A percentile compares a stretch with the other conserved stretches of the same genome.
Evolutionary conservation across 306 rosid genomes (phyloP).

Genomic region (Quercus wislizeni): DNA sequence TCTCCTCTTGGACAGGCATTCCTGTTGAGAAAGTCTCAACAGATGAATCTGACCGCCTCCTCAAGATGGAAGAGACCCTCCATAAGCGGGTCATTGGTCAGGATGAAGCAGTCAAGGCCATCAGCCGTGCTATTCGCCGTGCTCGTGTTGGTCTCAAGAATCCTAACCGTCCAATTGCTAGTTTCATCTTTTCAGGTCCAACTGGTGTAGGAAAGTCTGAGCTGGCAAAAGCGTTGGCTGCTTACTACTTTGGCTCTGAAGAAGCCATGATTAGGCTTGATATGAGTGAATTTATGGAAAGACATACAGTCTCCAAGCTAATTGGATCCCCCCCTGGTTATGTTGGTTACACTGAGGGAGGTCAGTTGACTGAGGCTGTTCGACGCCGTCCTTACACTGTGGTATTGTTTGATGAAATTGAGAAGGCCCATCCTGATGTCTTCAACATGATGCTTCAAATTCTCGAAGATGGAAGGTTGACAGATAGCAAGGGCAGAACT

Average conservation of each 20-base stretch:
- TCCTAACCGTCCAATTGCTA: slow-evolving; percentile 94
- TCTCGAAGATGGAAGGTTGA: slow-evolving; percentile 90
- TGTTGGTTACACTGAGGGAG: slow-evolving; percentile 96
- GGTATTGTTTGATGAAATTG: slow-evolving; percentile 91
- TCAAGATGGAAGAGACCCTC: slow-evolving; percentile 96
- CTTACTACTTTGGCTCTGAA: slow-evolving; percentile 93
- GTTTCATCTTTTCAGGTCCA: slow-evolving; percentile 97
- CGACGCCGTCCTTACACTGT: slow-evolving; percentile 95
- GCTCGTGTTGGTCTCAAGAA: slow-evolving; percentile 96
- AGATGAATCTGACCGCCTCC: slow-evolving; percentile 94
- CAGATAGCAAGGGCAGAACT: slow-evolving; percentile 95
- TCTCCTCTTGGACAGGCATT: slow-evolving; percentile 91
- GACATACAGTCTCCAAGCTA: slow-evolving; percentile 92
- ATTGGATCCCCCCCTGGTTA: slow-evolving; percentile 98
- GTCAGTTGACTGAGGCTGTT: slow-evolving; percentile 96
- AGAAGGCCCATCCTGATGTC: slow-evolving; percentile 96
- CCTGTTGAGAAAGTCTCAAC: slow-evolving; percentile 94
- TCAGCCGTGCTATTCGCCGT: slow-evolving; percentile 88
- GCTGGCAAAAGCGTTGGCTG: slow-evolving; percentile 84
- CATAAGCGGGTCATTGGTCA: slow-evolving; percentile 87
- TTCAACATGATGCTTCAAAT: slow-evolving; percentile 99
- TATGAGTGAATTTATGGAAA: slow-evolving; percentile 98
- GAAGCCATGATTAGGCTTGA: slow-evolving; percentile 98
- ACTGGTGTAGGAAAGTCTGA: slow-evolving; percentile 99
- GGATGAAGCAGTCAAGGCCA: slow-evolving; percentile 93